Base-by-base conservation (phyloP, 1,139 yeast genomes). In the Candida sp. region DNA sequence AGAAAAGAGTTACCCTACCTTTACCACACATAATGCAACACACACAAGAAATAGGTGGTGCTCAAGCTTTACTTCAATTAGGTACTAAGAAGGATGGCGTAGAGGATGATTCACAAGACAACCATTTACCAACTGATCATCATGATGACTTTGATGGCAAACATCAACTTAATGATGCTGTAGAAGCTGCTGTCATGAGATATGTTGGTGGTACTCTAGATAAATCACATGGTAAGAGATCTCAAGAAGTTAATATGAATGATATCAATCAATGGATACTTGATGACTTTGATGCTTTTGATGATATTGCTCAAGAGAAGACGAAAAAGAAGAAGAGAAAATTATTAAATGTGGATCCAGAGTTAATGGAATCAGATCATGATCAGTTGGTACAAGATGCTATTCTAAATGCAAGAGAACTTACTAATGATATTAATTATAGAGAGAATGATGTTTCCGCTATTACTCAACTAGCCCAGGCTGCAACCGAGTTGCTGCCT, bases 101-200 rank as follows among this genome's bases (percentile, higher is more conserved):
- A 15, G 45, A 38, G 3, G 47, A 42, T 5, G 51, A 7, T 25
- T 15, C 19, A 15, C 19, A 47, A 9, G 48, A 15, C 8, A 36
- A 22, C 23, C 32, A 36, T 22, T 15, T 36, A 15, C 15, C 21
- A 11, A 12, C 40, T 4, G 43, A 44, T 29, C 48, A 43, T 19
- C 36, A 38, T 32, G 49, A 43, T 43, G 61, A 63, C 19, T 50
- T 56, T 30, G 65, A 63, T 43, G 58, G 59, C 21, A 67, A 65
- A 5, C 75, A 71, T 43, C 76, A 70, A 53, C 58, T 72, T 27
- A 72, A 70, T 44, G 80, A 75, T 51, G 80, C 82, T 4, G 86
- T 81, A 5, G 86, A 80, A 53, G 90, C 86, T n/a, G 91, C 89
- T 0, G 88, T 84, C 32, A 73, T 84, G 80, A 75, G 79, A 45